Evolutionary conservation across 1,284 basidiomycete species (phyloP).

Genomic region (Golubevia sp.): DNA sequence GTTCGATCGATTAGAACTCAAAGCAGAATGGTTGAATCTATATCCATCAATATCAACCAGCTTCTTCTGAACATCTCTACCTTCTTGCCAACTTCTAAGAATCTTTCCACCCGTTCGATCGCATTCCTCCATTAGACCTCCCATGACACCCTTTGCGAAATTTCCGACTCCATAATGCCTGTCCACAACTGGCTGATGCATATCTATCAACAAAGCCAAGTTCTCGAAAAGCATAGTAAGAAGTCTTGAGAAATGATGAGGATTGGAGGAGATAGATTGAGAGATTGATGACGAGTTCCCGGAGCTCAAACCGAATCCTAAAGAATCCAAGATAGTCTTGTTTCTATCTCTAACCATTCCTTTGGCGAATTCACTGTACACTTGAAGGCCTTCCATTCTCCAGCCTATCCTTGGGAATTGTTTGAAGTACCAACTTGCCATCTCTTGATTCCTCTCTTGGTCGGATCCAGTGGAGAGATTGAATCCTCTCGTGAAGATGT

Average conservation of each 20-base stretch:
- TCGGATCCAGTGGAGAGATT: conserved; percentile 22
- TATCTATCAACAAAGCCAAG: conserved; percentile 92
- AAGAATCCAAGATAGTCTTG: conserved; percentile 20
- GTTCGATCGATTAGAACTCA: conserved; percentile 1
- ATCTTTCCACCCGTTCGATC: conserved; percentile 79
- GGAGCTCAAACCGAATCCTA: conserved; percentile 8
- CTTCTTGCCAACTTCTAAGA: conserved; percentile 83
- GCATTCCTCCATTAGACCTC: conserved; percentile 79
- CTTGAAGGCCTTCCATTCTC: conserved; percentile 46
- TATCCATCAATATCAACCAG: conserved; percentile 12
- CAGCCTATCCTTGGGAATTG: conserved; percentile 48
- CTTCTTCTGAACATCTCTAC: conserved; percentile 25
- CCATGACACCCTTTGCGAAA: conserved; percentile 66
- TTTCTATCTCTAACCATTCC: conserved; percentile 42
- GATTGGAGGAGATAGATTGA: conserved; percentile 14
- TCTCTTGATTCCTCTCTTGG: conserved; percentile 30
- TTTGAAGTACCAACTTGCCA: conserved; percentile 52
- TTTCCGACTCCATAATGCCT: conserved; percentile 78
- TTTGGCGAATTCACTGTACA: conserved; percentile 44
- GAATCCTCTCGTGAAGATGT: conserved; percentile 38
- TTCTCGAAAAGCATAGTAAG: conserved; percentile 87
- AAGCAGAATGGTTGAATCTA: background rate
- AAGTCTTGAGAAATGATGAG: conserved; percentile 33
- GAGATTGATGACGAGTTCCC: background rate
- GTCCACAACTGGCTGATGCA: conserved; percentile 95